Base-by-base conservation (phyloP, 768 basidiomycete genomes). In the Psilocybe cubensis region DNA sequence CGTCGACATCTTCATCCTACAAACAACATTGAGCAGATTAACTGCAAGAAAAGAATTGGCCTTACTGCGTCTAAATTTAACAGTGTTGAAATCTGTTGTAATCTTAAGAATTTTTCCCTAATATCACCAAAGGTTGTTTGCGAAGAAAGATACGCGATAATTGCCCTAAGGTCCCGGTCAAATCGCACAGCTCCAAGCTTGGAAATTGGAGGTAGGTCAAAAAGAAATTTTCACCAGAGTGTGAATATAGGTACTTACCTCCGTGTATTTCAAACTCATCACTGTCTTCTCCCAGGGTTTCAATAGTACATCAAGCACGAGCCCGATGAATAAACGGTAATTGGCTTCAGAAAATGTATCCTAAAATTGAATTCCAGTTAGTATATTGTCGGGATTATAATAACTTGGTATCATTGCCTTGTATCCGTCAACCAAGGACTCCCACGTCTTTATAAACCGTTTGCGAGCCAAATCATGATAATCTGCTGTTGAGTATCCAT, bases 101-200 rank as follows among this genome's bases (percentile, higher is more conserved):
- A 71, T 23, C 97, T 81, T 21, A 88, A 74, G 67, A 98, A 97
- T 72, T 96, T 96, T 64, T 97, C 96, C 64, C 97, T 78, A 17
- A 91, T 86, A 54, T 96, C 94, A 8, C 95, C 94, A 71, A 94
- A 95, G 4, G 84, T 80, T 4, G 92, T 94, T 68, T 97, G 97
- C 2, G 91, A 86, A 1, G 91, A 87, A 11, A 99, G 82, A 72
- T 90, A 95, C 2, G 88, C 79, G 21, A 85, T 87, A 61, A 98
- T 83, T 3, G 92, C 84, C 23, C 96, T 83, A 43, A 98, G 76
- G 70, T 99, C 96, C 17, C 90, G 85, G 66, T 99, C 97, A 68
- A 97, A 96, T 14, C 95, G 89, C 58, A 99, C 89, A 3, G 95
- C 96, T 23, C 97, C 97, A 57, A 98, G 83, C 96, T 98, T 63